Percentiles rank a stretch among this genome's conserved stretches.
Conservation (phyloP, 495 filamentous ascomycete species). For the Podospora pseudoanserina region DNA sequence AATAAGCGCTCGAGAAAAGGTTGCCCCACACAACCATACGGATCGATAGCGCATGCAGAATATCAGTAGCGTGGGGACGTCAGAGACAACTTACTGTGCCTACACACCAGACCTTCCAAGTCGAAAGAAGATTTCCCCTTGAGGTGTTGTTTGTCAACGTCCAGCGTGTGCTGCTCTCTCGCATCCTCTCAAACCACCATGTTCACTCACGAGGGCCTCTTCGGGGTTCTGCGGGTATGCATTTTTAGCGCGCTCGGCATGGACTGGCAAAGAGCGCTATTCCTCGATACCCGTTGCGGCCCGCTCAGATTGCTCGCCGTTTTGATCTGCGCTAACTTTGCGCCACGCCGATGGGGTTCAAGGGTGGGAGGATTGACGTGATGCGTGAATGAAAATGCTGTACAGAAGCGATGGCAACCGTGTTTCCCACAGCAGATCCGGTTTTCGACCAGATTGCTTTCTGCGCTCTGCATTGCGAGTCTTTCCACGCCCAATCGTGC, state of each 20-base stretch:
- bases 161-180: neutral
- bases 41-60: neutral
- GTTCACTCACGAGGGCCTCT: too few relatives aligned
- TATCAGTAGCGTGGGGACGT: neutral
- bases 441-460: neutral
- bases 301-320: conserved; percentile 1
- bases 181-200: neutral
- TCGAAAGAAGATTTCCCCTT: too few relatives aligned
- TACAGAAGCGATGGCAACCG: neutral
- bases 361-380: neutral
- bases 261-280: neutral
- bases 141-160: too few relatives aligned
- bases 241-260: neutral
- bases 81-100: neutral
- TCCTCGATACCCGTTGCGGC: neutral
- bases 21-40: neutral
- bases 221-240: neutral
- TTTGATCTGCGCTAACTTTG: neutral
- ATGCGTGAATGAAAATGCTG: neutral
- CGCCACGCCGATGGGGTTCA: neutral
- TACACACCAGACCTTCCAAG: too few relatives aligned
- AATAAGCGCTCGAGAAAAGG: neutral
- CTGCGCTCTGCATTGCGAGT: neutral
- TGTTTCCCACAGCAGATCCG: neutral
- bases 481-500: neutral